These are phyloP conservation scores for Erigeron canadensis DNA, from an alignment of 129 eudicot species.

Conservation along the genomic window DNA sequence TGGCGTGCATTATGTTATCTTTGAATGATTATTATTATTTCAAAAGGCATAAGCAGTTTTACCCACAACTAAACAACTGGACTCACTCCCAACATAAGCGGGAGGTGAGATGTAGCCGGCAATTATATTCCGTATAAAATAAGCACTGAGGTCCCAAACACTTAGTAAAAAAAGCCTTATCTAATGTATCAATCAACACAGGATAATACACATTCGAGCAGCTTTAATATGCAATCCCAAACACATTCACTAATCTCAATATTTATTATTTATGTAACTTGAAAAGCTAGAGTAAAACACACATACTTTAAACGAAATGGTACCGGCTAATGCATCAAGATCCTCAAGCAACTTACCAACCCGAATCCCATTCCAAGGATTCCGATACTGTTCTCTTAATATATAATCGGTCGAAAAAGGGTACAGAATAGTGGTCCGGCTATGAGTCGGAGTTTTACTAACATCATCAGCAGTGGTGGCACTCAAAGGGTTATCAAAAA, in stretches of 20 bases:
- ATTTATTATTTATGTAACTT: background rate
- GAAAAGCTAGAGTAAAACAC: background rate
- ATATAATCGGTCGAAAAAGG: constrained; percentile 64
- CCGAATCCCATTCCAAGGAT: constrained; percentile 90
- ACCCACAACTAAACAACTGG: no score
- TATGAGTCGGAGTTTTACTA: constrained; percentile 51
- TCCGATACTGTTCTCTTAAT: constrained; percentile 87
- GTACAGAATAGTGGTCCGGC: constrained; percentile 70
- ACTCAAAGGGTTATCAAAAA: constrained; percentile 40
- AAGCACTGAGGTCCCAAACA: no score
- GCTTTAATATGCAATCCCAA: no score
- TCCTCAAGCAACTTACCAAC: constrained; percentile 92
- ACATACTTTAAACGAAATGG: constrained; percentile 83
- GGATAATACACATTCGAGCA: no score
- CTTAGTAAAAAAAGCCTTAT: no score
- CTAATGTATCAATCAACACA: no score
- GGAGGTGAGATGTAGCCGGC: no score
- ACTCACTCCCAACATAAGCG: no score
- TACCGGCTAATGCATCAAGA: constrained; percentile 97
- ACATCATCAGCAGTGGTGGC: constrained; percentile 18
- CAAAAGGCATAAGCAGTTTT: no score
- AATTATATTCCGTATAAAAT: no score
- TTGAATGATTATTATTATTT: no score
- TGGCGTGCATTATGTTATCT: no score
- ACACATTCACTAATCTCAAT: background rate